These are phyloP conservation scores for Aspergillus persii DNA, from an alignment of 2,329 filamentous ascomycete genomes.

Conservation along the genomic window DNA sequence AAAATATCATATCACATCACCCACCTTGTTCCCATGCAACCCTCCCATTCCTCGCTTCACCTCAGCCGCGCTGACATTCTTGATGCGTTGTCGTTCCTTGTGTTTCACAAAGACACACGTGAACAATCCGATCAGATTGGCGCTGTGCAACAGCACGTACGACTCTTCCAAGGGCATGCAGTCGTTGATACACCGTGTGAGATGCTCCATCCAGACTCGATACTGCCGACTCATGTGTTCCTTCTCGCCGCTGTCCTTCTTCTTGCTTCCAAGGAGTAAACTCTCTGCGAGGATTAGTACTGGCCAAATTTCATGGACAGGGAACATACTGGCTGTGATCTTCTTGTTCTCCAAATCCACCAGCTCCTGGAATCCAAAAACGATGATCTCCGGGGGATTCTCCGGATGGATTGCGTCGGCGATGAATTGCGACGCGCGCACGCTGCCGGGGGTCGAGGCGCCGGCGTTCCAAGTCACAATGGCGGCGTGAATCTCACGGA, in stretches of 20 bases:
- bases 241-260: constrained; percentile 73
- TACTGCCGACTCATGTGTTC: constrained; percentile 98
- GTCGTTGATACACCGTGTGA: constrained; percentile 78
- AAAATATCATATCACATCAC: constrained; percentile 9
- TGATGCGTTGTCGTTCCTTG: constrained; percentile 71
- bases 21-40: constrained; percentile 84
- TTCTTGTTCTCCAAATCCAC: constrained; percentile 97
- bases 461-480: constrained; percentile 97
- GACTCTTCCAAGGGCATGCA: constrained; percentile 72
- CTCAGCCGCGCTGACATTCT: constrained; percentile 73
- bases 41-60: constrained; percentile 97
- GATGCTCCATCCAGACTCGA: constrained; percentile 90
- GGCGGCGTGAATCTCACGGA: constrained; percentile 74
- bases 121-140: constrained; percentile 89
- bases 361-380: constrained; percentile 98
- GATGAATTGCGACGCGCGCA: constrained; percentile 78
- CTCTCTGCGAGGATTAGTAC: constrained; percentile 57
- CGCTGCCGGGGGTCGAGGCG: constrained; percentile 82
- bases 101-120: constrained; percentile 93
- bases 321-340: constrained; percentile 75
- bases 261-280: constrained; percentile 74
- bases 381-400: constrained; percentile 78
- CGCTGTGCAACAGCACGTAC: constrained; percentile 84
- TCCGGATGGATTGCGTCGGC: constrained; percentile 73
- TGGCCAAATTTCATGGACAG: background rate